These are phyloP conservation scores for Linnemannia schmuckeri DNA, from an alignment of 192 early-diverging fungal genomes.

Conservation along the genomic window DNA sequence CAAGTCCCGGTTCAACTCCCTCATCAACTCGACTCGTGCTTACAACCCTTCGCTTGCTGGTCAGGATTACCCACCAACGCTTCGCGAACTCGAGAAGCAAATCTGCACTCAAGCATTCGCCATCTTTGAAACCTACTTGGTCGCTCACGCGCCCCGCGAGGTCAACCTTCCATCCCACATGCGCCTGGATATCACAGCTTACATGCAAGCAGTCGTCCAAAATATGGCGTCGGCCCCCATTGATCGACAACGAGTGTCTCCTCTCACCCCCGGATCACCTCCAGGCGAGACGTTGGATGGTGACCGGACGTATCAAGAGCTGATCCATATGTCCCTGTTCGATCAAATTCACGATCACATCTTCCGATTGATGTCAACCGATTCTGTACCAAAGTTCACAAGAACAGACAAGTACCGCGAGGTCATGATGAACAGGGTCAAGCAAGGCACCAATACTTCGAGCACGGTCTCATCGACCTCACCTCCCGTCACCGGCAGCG, in stretches of 20 bases:
- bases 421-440: slow-evolving; percentile 48
- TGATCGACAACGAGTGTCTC: slow-evolving; percentile 24
- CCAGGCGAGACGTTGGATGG: slow-evolving; percentile 6
- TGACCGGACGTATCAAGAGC: slow-evolving; percentile 2
- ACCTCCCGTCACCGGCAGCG: background rate
- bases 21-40: slow-evolving; percentile 27
- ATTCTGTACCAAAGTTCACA: slow-evolving; percentile 82
- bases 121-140: slow-evolving; percentile 66
- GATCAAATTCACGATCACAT: slow-evolving; percentile 76
- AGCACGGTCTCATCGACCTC: slow-evolving; percentile 1
- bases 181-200: slow-evolving; percentile 59
- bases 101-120: slow-evolving; percentile 64
- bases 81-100: slow-evolving; percentile 49
- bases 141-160: slow-evolving; percentile 59
- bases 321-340: slow-evolving; percentile 63
- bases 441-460: slow-evolving; percentile 19
- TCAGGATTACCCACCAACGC: slow-evolving; percentile 43
- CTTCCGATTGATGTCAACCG: slow-evolving; percentile 78
- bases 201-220: slow-evolving; percentile 61
- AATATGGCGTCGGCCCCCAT: slow-evolving; percentile 43
- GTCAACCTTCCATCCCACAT: slow-evolving; percentile 68
- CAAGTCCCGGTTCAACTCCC: slow-evolving; percentile 53
- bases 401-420: slow-evolving; percentile 68
- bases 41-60: slow-evolving; percentile 22
- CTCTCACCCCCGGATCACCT: slow-evolving; percentile 43